Conservation (phyloP, 1,139 yeast species). For the Taphrina pruni region DNA sequence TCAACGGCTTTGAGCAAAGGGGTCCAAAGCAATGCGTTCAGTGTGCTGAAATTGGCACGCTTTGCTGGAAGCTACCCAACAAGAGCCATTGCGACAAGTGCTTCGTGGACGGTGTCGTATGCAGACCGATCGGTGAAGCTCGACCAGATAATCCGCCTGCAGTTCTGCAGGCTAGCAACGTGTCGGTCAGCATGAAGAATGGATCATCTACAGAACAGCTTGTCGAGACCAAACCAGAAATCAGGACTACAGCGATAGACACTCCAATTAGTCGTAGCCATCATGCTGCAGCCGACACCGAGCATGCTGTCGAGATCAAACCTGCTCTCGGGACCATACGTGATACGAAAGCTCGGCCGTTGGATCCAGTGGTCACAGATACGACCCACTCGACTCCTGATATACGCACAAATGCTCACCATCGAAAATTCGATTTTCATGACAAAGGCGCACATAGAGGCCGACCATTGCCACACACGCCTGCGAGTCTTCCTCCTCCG, state of each 20-base stretch:
- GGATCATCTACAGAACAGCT: neutral
- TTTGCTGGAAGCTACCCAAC: constrained; percentile 8
- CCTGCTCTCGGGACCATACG: no score
- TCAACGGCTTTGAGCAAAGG: neutral
- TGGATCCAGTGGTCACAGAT: no score
- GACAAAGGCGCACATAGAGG: neutral
- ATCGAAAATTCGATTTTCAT: neutral
- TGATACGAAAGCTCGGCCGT: no score
- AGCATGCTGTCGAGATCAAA: no score
- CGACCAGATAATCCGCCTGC: no score
- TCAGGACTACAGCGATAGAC: neutral
- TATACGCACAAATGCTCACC: neutral
- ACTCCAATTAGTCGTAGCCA: neutral
- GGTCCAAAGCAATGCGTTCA: constrained; percentile 10
- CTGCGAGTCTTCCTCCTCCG: neutral
- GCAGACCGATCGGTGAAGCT: neutral
- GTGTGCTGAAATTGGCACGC: constrained; percentile 9
- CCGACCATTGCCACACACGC: neutral
- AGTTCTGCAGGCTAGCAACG: no score
- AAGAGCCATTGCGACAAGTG: constrained; percentile 12
- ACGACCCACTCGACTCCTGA: no score
- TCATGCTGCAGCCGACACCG: neutral
- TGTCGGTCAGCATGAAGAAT: neutral
- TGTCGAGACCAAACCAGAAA: neutral
- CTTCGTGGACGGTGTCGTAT: constrained; percentile 13